phyloP scores from a whole-genome alignment of 2,329 filamentous ascomycete species.

The Alternaria arborescens region DNA sequence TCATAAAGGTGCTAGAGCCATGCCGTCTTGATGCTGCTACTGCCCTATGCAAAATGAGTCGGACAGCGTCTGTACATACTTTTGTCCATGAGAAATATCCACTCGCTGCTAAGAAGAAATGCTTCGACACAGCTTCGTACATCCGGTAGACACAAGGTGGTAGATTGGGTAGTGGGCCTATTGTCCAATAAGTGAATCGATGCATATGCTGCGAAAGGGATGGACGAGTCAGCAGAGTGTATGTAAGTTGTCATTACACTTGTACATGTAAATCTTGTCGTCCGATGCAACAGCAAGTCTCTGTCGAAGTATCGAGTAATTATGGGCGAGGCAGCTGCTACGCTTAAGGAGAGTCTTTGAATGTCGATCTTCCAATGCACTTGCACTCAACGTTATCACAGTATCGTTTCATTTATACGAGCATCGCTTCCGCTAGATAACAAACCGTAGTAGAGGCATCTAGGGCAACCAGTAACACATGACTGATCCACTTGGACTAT shows the following conservation, averaged over 20 bases:
- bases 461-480: neutral
- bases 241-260: neutral
- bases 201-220: neutral
- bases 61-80: conserved; percentile 2
- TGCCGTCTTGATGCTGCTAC: neutral
- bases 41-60: neutral
- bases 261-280: too few species aligned
- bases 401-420: neutral
- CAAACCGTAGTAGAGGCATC: neutral
- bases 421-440: neutral
- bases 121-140: neutral
- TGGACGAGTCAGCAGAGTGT: neutral
- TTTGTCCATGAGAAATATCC: neutral
- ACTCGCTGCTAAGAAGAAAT: conserved; percentile 1
- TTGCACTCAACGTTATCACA: neutral
- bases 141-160: neutral
- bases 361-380: neutral
- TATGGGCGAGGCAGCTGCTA: neutral
- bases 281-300: neutral
- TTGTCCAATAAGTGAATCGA: neutral
- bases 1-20: neutral
- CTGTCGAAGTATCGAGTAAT: neutral
- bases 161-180: neutral
- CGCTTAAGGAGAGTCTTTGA: neutral
- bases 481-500: neutral